These are phyloP conservation scores for Pseudonectria foliicola DNA, from an alignment of 2,329 filamentous ascomycete species.

Conservation along the genomic window DNA sequence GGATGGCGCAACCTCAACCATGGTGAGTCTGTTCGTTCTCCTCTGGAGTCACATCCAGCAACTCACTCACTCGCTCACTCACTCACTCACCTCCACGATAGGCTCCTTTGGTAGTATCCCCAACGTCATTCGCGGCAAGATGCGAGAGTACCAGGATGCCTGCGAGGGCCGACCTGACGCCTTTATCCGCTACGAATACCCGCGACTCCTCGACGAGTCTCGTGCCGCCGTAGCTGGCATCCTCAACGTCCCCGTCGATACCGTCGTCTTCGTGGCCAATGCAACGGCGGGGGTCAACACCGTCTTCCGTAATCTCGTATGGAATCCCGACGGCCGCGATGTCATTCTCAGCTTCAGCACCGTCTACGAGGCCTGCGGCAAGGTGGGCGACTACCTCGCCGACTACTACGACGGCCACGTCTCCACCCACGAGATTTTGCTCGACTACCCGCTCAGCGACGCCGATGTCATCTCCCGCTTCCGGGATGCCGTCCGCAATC, in stretches of 20 bases:
- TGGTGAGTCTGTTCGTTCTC: constrained; percentile 38
- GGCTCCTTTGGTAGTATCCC: constrained; percentile 80
- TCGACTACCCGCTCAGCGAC: constrained; percentile 65
- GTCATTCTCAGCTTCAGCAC: constrained; percentile 73
- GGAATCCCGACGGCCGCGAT: constrained; percentile 63
- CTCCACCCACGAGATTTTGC: constrained; percentile 45
- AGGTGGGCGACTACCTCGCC: constrained; percentile 61
- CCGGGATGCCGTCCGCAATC: constrained; percentile 45
- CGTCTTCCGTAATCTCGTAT: constrained; percentile 68
- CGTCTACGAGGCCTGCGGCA: constrained; percentile 71
- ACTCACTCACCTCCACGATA: constrained; percentile 21
- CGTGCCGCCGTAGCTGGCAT: constrained; percentile 59
- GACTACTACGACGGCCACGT: constrained; percentile 52
- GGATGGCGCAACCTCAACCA: constrained; percentile 72
- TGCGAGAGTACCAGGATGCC: constrained; percentile 58
- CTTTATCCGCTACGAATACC: constrained; percentile 66
- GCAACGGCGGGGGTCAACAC: constrained; percentile 74
- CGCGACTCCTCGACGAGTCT: constrained; percentile 56
- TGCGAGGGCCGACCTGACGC: constrained; percentile 64
- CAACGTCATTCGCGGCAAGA: constrained; percentile 47
- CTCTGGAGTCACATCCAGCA: not conserved
- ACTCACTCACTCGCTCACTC: not conserved
- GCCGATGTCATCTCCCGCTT: constrained; percentile 58
- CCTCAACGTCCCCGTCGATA: constrained; percentile 57
- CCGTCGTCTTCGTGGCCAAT: constrained; percentile 73